Evolutionary conservation across 2,329 filamentous ascomycete species (phyloP).

Genomic region (Talaromyces sp.): DNA sequence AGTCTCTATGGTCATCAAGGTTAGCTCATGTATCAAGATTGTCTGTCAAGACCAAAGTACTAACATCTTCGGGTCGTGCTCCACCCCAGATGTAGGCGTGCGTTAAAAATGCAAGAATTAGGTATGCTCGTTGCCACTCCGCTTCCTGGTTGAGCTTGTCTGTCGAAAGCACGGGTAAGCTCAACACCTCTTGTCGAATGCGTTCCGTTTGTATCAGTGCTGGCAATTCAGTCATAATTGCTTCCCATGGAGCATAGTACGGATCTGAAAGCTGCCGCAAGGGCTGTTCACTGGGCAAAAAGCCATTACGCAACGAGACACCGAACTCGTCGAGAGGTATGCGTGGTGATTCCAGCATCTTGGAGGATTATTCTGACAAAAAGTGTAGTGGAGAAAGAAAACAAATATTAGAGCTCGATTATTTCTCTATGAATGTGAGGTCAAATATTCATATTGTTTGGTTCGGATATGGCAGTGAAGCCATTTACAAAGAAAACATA

Average conservation of each 20-base stretch:
- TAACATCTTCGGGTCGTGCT: conserved; percentile 61
- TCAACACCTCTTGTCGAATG: conserved; percentile 67
- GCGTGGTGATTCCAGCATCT: conserved; percentile 8
- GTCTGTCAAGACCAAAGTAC: no score
- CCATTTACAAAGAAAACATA: background rate
- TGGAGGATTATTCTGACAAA: background rate
- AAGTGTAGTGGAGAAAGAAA: background rate
- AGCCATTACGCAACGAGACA: conserved; percentile 57
- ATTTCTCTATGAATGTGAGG: background rate
- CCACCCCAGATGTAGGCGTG: conserved; percentile 85
- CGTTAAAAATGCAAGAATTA: conserved; percentile 66
- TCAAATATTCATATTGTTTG: background rate
- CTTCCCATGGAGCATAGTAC: conserved; percentile 79
- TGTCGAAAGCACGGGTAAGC: conserved; percentile 72
- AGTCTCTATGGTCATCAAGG: conserved; percentile 20
- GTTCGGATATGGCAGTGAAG: background rate
- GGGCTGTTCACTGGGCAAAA: conserved; percentile 64
- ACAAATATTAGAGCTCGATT: background rate
- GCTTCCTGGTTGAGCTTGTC: conserved; percentile 63
- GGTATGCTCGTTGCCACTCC: conserved; percentile 83
- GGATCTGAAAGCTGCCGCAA: conserved; percentile 68
- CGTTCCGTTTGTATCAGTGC: conserved; percentile 59
- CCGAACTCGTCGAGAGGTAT: conserved; percentile 62
- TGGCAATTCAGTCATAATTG: conserved; percentile 47
- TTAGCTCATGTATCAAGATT: no score